These are phyloP conservation scores for Penstemon davidsonii DNA, from an alignment of 257 asterid species.

Conservation along the genomic window DNA sequence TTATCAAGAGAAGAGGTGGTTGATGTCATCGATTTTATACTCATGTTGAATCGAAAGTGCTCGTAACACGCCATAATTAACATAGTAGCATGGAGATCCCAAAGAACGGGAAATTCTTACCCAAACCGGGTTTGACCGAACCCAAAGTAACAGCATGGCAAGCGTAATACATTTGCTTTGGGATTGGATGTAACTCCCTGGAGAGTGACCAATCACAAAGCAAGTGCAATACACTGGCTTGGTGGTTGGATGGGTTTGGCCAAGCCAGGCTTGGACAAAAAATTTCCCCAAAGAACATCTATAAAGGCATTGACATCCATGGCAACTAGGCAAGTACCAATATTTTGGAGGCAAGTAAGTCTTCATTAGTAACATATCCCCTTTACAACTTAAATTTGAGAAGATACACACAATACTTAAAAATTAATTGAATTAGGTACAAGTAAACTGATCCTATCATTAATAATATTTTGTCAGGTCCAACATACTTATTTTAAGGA, in stretches of 20 bases:
- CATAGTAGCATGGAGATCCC: no score
- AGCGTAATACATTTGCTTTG: no score
- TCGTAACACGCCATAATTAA: no score
- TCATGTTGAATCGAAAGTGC: no score
- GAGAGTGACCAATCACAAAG: neutral
- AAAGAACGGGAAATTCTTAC: neutral
- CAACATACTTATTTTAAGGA: no score
- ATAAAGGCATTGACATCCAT: neutral
- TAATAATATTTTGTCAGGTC: no score
- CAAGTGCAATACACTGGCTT: neutral
- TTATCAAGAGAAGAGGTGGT: neutral
- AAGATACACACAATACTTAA: no score
- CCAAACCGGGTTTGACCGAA: neutral
- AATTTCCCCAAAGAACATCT: neutral
- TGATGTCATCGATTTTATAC: neutral
- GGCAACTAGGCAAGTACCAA: constrained; percentile 1
- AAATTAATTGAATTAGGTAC: no score
- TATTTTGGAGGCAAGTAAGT: constrained; percentile 4
- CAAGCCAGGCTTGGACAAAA: no score
- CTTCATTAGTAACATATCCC: neutral
- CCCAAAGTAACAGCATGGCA: neutral
- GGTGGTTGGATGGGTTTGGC: no score
- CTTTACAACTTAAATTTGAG: no score
- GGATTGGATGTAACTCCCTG: neutral
- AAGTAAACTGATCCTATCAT: no score